Percentiles rank a stretch among this genome's conserved stretches.
These are phyloP conservation scores for Nakazawaea holstii DNA, from an alignment of 805 yeast genomes.

Conservation along the genomic window DNA sequence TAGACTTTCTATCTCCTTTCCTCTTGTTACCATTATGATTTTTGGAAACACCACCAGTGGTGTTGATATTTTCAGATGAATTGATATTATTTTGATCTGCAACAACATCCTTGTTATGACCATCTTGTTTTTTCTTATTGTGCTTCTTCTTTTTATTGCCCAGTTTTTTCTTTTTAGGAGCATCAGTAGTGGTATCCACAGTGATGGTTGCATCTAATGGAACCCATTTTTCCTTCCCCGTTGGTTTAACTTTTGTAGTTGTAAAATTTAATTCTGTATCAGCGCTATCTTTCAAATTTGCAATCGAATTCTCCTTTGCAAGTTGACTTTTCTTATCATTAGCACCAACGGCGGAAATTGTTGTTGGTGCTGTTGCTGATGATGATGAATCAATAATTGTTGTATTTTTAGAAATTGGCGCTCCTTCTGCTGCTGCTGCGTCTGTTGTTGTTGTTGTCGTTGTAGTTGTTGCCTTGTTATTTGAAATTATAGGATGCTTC, in stretches of 20 bases:
- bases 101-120: neutral
- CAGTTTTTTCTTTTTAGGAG: neutral
- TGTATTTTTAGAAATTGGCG: neutral
- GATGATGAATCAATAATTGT: too few species aligned
- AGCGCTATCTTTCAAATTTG: neutral
- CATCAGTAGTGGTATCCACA: neutral
- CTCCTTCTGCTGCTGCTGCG: neutral
- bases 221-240: constrained; percentile 11
- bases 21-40: neutral
- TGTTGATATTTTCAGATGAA: neutral
- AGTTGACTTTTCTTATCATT: too few species aligned
- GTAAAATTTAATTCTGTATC: neutral
- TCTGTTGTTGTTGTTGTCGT: neutral
- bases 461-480: neutral
- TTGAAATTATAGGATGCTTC: neutral
- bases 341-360: neutral
- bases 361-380: neutral
- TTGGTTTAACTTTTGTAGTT: constrained; percentile 2
- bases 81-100: too few species aligned
- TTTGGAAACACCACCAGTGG: neutral
- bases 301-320: too few species aligned
- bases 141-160: neutral
- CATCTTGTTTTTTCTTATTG: neutral
- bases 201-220: constrained; percentile 10
- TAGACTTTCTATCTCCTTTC: neutral